Evolutionary conservation across 2,329 filamentous ascomycete genomes (phyloP), one percentile per base, ranked within the genome.

Genomic region (Colletotrichum orbiculare): DNA sequence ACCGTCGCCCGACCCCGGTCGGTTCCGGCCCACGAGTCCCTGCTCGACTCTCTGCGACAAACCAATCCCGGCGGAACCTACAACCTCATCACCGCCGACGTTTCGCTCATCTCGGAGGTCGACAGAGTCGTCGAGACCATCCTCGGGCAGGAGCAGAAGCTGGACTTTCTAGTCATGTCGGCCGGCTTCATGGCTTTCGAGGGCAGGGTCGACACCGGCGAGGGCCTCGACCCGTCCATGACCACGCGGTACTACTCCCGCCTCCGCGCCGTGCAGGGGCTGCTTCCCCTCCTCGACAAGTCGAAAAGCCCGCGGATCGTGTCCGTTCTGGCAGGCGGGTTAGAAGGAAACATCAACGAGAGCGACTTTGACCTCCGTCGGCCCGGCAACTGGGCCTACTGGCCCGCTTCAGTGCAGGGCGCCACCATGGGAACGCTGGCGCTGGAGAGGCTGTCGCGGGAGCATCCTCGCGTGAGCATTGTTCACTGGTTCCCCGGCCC

Each of bases 221-320:
- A 91, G 73, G 85, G 85, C 2, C 77, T 91, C 2, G 81, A 86
- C 55, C 77, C 81, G 35, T 79, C 82, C 38, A 79, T 82, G 33
- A 78, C 82, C 8, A 78, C 89, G 13, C 77, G 79, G 17, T 85
- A 84, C 74, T 89, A 89, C 74, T 79, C 83, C 5, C 87, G 87
- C 17, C 80, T 84, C 67, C 85, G 85, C 43, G 85, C 89, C 70
- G 79, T 84, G 11, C 62, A 79, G 48, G 87, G 88, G 58, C 80
- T 91, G 1, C 81, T 89, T 8, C 87, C 88, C 0, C 78, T 83
- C 0, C 78, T 91, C 2, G 73, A 76, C 15, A 69, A 69, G 17
- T 41, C 43, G n/a, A 25, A 60, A 9, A 78, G 83, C 2, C 73
- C 79, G 0, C 82, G 86, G 2, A 82, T 87, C 6, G 74, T 84